Base-by-base conservation (phyloP, 2,329 filamentous ascomycete genomes). In the Dryadomyces quercus-mongolicae region DNA sequence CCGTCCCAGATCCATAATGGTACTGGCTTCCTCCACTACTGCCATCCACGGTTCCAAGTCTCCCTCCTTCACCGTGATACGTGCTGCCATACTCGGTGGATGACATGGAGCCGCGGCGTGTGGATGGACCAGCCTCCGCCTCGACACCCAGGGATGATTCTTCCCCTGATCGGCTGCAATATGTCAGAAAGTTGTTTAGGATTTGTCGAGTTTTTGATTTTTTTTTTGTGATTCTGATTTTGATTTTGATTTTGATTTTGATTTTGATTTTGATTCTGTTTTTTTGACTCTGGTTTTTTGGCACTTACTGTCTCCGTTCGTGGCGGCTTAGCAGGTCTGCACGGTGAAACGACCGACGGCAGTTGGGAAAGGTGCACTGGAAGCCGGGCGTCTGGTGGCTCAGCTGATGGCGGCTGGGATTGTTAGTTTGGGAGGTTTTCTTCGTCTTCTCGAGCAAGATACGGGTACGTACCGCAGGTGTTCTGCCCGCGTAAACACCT, bases 271-370 rank as follows among this genome's bases (percentile, higher is more conserved):
- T n/a, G n/a, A n/a, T n/a, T n/a, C n/a, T n/a, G n/a, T n/a, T n/a
- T n/a, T n/a, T n/a, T n/a, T n/a, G n/a, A n/a, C n/a, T n/a, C 10
- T 20, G 25, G 10, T 20, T 21, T 18, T 18, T 7, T 31, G 15
- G 20, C 22, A 45, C 50, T 52, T 25, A 52, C 50, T 52, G 50
- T 45, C 50, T 45, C 18, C 42, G 50, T 25, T 52, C 42, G 25
- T 52, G 50, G 15, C 50, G 50, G 42, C 13, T 52, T 7, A 52
- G 42, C 12, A 52, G 50, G 36, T 52, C 50, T 16, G 40, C 42
- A 3, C 50, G 50, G 50, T 52, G 50, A n/a, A 52, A 52, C 9
- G 50, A 44, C 16, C 50, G 50, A 8, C 42, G 22, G 25, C 50
- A 52, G 10, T 52, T 15, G 16, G 42, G 22, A n/a, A 36, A 52